A percentile compares a stretch with the other conserved stretches of the same genome.
phyloP scores from a whole-genome alignment of 176 grass and related monocot species.

The Melocanna baccifera region DNA sequence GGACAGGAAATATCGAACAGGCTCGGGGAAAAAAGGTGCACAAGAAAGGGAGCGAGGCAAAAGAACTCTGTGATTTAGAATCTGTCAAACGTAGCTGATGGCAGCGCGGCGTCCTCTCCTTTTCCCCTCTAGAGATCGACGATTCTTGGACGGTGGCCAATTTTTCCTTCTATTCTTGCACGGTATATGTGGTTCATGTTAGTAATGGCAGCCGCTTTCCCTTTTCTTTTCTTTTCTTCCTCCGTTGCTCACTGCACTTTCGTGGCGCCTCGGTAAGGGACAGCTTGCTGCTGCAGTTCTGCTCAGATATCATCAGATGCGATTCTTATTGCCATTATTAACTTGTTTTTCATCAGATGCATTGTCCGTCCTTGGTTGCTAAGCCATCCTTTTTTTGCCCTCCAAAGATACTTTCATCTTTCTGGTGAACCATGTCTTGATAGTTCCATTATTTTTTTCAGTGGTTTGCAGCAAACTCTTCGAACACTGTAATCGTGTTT shows the following conservation, averaged over 20 bases:
- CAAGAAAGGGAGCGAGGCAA: too few species aligned
- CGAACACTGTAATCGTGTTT: too few species aligned
- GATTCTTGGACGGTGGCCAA: background rate
- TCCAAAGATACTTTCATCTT: background rate
- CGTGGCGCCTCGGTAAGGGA: background rate
- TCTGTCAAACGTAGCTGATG: background rate
- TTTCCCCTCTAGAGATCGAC: background rate
- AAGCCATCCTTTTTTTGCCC: slow-evolving; percentile 6
- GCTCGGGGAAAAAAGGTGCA: too few species aligned
- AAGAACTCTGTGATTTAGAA: background rate
- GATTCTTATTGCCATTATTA: background rate
- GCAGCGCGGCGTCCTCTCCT: background rate
- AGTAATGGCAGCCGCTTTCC: background rate
- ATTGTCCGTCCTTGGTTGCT: background rate
- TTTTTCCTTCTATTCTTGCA: background rate
- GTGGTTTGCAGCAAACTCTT: background rate
- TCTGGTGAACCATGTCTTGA: background rate
- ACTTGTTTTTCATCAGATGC: background rate
- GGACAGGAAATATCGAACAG: background rate
- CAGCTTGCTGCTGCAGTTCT: background rate
- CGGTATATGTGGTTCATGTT: background rate
- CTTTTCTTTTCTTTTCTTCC: background rate
- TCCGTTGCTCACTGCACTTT: background rate
- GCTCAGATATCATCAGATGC: background rate
- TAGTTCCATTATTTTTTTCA: background rate